Percentiles rank a stretch among this genome's conserved stretches.
Conservation (phyloP, 2,329 filamentous ascomycete species). For the Pseudopyricularia javanii region DNA sequence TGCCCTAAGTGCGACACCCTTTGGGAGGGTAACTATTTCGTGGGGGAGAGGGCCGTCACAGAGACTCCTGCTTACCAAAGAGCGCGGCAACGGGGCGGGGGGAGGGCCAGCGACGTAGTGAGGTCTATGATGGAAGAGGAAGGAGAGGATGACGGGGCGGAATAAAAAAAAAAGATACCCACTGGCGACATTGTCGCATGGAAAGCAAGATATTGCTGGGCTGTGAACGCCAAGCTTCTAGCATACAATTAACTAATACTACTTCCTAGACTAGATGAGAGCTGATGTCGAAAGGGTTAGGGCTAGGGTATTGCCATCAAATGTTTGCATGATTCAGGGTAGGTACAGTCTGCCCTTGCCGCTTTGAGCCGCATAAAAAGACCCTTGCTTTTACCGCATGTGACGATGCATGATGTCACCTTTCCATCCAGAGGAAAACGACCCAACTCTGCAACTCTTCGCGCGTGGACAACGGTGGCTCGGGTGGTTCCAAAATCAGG, state of each 20-base stretch:
- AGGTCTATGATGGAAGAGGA: conserved; percentile 13
- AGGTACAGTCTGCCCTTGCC: too few relatives aligned
- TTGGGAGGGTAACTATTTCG: conserved; percentile 40
- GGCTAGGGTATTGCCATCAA: too few relatives aligned
- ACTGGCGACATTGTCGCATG: too few relatives aligned
- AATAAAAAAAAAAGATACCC: conserved; percentile 4
- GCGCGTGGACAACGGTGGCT: background rate
- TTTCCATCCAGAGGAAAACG: background rate
- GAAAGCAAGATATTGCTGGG: too few relatives aligned
- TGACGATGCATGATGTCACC: conserved; percentile 1
- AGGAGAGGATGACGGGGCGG: conserved; percentile 11
- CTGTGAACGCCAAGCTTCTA: too few relatives aligned
- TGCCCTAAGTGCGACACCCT: conserved; percentile 49
- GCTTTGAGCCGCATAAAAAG: background rate
- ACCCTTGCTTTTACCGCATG: background rate
- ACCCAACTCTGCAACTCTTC: background rate
- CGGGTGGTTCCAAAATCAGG: background rate
- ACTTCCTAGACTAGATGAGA: too few relatives aligned
- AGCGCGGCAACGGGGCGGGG: conserved; percentile 17
- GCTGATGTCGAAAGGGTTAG: too few relatives aligned
- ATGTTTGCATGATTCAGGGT: too few relatives aligned
- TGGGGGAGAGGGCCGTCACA: conserved; percentile 46
- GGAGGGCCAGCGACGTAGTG: conserved; percentile 21
- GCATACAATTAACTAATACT: too few relatives aligned
- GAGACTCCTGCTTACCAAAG: conserved; percentile 36